These are phyloP conservation scores for Spencermartinsiella ligniputridi DNA, from an alignment of 1,139 yeast genomes.

Conservation along the genomic window DNA sequence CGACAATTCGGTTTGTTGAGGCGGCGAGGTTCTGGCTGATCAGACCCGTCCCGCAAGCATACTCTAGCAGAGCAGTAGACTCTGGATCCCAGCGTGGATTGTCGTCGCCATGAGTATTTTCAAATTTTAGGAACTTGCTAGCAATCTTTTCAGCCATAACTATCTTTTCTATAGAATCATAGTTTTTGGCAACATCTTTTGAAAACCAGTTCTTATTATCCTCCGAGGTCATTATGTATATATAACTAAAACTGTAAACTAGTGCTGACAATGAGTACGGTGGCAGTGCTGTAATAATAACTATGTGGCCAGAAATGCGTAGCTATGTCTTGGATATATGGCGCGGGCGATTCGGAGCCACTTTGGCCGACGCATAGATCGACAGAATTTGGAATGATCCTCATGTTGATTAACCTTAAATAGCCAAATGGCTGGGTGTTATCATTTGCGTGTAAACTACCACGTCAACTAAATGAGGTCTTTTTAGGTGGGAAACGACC, in stretches of 20 bases:
- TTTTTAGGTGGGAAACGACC: too few species aligned
- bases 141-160: conserved; percentile 4
- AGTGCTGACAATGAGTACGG: neutral
- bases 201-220: neutral
- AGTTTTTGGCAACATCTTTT: conserved; percentile 2
- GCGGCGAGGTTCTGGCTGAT: conserved; percentile 27
- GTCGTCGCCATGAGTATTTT: conserved; percentile 2
- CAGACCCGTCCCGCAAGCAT: conserved; percentile 32
- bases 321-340: too few species aligned
- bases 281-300: too few species aligned
- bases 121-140: conserved; percentile 6
- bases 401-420: too few species aligned
- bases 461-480: too few species aligned
- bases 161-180: conserved; percentile 1
- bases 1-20: conserved; percentile 24
- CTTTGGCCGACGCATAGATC: too few species aligned
- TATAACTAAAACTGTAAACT: too few species aligned
- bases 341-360: too few species aligned
- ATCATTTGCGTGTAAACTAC: too few species aligned
- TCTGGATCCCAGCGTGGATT: conserved; percentile 18
- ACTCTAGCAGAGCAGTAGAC: conserved; percentile 27
- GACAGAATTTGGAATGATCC: too few species aligned
- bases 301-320: too few species aligned
- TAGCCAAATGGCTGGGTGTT: too few species aligned
- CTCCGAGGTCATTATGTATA: neutral